Evolutionary conservation across 2,329 filamentous ascomycete species (phyloP), one percentile per base, ranked within the genome.

Genomic region (Amauroascus niger): DNA sequence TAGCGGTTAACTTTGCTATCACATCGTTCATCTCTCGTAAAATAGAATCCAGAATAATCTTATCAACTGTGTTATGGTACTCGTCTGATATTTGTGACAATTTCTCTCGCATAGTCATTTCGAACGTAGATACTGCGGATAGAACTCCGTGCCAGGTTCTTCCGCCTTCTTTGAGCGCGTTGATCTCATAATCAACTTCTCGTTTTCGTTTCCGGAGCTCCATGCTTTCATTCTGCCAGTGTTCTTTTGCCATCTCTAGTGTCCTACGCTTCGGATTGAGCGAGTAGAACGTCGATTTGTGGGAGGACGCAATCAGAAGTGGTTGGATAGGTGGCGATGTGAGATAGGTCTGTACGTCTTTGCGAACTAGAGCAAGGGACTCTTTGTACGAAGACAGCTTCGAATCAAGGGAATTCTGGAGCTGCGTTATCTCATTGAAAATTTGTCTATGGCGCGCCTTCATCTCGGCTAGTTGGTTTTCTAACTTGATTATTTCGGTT

Each of bases 131-230:
- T 3, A 84, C 71, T 43, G 75, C 71, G 28, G 68, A 67, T 7
- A 81, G 67, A 1, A 77, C 75, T 49, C 78, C 73, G 56, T 76
- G 75, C 81, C 81, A 84, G 22, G 83, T 64, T 5, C 69, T 64
- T 1, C 76, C 78, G 13, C 81, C 81, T 61, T 81, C 77, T 49
- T 80, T 74, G 18, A 84, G 69, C 1, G 81, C 81, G 20, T 70
- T 63, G 41, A 76, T 76, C 60, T 84, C 81, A 24, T 68, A 66
- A 55, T 79, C 72, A 2, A 77, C 72, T 43, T 71, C 66, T 30
- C 71, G 62, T 45, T 73, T 74, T 53, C 73, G 72, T 41, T 69
- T 66, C 3, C 69, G 62, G 14, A 79, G 60, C 7, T 67, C 64
- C 13, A 69, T 70, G 47, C 74, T 71, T 60, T 82, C 79, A 1